Base-by-base conservation (phyloP, 208 protist species). In the Leishmania guyanensis region DNA sequence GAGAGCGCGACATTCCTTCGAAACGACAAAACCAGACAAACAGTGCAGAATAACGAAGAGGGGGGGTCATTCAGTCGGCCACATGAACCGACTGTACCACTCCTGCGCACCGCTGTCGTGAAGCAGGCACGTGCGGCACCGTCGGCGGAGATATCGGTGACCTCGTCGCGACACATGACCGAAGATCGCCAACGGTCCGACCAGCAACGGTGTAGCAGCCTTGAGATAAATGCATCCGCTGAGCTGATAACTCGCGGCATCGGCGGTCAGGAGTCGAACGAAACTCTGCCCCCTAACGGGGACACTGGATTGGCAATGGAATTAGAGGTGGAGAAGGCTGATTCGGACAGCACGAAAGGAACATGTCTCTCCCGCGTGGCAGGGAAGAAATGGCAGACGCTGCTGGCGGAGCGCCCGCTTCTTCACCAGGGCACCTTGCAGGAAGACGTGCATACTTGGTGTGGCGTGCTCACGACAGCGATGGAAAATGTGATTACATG, bases 371-470 rank as follows among this genome's bases (percentile, higher is more conserved):
- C 66, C 20, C 75, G 56, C 66, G 70, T 69, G 54, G 8, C 43
- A 33, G 74, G 74, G 20, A 56, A 83, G 20, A 83, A 70, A 58
- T 75, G 74, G 66, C 54, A 29, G 22, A 20, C 50, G 43, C 54
- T 78, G 51, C 46, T 75, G 29, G 75, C 58, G 17, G 68, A 76
- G 46, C 62, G 43, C 43, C 75, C 75, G 20, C 54, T 79, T 29
- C 74, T 79, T n/a, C 66, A 70, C 74, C 70, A 79, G 74, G 64
- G 66, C 8, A 56, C 80, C 26, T 22, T 83, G 80, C 48, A 73
- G 54, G 60, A 39, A 16, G 80, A 83, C 54, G 75, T 79, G 73
- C 65, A 79, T 39, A 50, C 71, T 51, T 66, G 75, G 36, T 83
- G 62, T 39, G 73, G 79, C n/a, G 53, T 74, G 0, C 73, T 56